Base-by-base conservation (phyloP, 805 yeast species). In the Kodamaea sagamina region DNA sequence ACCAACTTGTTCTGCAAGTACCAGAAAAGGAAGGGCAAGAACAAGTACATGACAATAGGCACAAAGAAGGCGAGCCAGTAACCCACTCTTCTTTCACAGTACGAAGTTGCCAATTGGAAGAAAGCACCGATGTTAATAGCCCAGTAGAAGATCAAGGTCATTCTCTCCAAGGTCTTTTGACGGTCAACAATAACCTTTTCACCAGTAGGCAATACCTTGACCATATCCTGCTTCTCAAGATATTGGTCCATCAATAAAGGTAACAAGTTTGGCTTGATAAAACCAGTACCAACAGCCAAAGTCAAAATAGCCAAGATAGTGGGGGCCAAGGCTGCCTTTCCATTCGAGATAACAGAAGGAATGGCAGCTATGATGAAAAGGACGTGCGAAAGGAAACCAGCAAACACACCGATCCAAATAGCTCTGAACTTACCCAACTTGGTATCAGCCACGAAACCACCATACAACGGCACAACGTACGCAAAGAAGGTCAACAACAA, bases 141-240 rank as follows among this genome's bases (percentile, higher is more conserved):
- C 78, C 80, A 76, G 60, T 77, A 77, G 57, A 76, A 77, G 35
- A 72, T 62, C 55, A 76, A 62, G 3, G 65, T 49, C 59, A 67
- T 68, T 54, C 72, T 58, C 52, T 67, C 70, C 44, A 73, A 56
- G 4, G 75, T 58, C 43, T 69, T 62, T 53, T 68, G 71, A 43
- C 76, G 66, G 52, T 74, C 78, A 36, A 75, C 63, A 52, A 84
- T 79, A 26, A 85, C 90, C 37, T 74, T 72, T 57, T 81, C 82
- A 45, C 95, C 95, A 19, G 71, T 57, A 50, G 76, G 74, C 44
- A 75, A 67, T 3, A 75, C 77, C 59, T 72, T 75, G 43, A 86
- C 78, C 40, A 75, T 78, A 49, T 81, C 84, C 51, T 75, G 72
- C 45, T 77, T 68, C 58, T 79, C 77, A 36, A 83, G 81, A 57